Base-by-base conservation (phyloP, 352 stramenopile genomes). In the Globisporangium cystogenes region DNA sequence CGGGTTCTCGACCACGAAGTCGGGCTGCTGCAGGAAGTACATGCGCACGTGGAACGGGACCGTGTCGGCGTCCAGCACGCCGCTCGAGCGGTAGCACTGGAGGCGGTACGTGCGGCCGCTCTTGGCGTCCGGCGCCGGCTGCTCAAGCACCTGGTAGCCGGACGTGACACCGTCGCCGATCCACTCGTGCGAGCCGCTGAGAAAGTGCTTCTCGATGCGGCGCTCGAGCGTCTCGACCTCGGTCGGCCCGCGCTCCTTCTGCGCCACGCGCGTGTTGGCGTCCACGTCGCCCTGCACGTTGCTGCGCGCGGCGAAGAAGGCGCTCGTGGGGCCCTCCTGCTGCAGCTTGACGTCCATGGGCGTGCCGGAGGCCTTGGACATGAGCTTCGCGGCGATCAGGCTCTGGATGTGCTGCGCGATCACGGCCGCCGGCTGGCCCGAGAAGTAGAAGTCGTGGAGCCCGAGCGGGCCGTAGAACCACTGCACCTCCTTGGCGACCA, bases 361-460 rank as follows among this genome's bases (percentile, higher is more conserved):
- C 51, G 72, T 71, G 64, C 82, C 83, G 27, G 77, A 87, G 1
- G 82, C 79, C 60, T 89, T 80, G 57, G 76, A 82, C 76, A 90
- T 83, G 62, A 93, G 66, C 67, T 93, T 93, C 45, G 82, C 82
- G 21, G 76, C 82, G 31, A 93, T 73, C 35, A 93, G 68, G 45
- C 70, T 87, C 68, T 90, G 70, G 49, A 93, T 86, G 63, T 93
- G 82, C 37, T 82, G 72, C 21, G 82, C 79, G 56, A 93, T 93
- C 16, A 80, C 68, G 11, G 45, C 51, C 7, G 82, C 57, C 7
- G 74, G 75, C 46, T 90, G 79, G 31, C 79, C 78, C 4, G 73
- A 62, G 56, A 93, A 93, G 68, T 93, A 93, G 54, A 90, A 93
- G 57, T 90, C 79, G 70, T 93, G 82, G 16, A 93, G 62, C 8